Evolutionary conservation across 2,329 filamentous ascomycete genomes (phyloP), one percentile per base, ranked within the genome.

Genomic region (Sclerotiophoma versabilis): DNA sequence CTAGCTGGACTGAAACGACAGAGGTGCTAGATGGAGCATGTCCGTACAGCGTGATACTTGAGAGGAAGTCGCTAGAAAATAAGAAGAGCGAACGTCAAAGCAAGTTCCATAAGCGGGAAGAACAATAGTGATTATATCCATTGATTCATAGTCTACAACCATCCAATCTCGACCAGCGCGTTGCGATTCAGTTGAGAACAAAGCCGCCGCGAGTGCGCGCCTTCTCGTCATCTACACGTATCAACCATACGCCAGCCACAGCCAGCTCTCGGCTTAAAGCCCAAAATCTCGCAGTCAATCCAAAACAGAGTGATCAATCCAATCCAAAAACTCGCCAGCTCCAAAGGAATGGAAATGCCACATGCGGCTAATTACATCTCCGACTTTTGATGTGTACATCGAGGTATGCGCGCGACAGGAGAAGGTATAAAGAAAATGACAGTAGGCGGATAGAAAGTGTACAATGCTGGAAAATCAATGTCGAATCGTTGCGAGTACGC

Each of bases 331-430:
- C 23, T 23, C 45, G 32, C 51, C 26, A 15, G 33, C 36, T 43
- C 34, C 39, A 25, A 49, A 49, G 29, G 45, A 54, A 45, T 27
- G 44, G 34, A 19, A 29, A 33, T 30, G 44, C 50, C 50, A 44
- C 30, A 34, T 46, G 42, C 39, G 58, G 65, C 64, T 63, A 65
- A 70, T 70, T 71, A 70, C 64, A 67, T 41, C 56, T 59, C 54
- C 45, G 54, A 58, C 63, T 69, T 68, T 67, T 63, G 57, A 59
- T 57, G 49, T 55, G 26, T 37, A 45, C 48, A 54, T 56, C 49
- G 30, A 64, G 57, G 58, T 63, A 66, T 66, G 62, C 63, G 60
- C 58, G 54, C 32, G 54, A 34, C 48, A 41, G 48, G 48, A 47
- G 17, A 62, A 57, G 44, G 49, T 51, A 49, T 39, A 46, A 47